Evolutionary conservation across 2,329 filamentous ascomycete species (phyloP).

Genomic region (Scortechinia acanthostroma): DNA sequence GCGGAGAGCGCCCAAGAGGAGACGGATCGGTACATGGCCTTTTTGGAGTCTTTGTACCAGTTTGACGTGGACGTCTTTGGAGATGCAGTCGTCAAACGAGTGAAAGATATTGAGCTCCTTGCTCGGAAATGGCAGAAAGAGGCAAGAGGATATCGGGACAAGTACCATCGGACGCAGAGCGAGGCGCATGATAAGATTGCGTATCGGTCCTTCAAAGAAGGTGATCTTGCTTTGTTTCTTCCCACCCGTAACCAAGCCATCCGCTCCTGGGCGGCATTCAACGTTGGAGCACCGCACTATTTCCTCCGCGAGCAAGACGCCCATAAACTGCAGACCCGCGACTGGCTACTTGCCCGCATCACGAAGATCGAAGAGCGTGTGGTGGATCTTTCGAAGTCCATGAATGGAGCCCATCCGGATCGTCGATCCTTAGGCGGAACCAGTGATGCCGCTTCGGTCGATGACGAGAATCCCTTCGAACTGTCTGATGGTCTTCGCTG

Average conservation of each 20-base stretch:
- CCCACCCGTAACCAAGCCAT: conserved; percentile 68
- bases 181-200: conserved; percentile 71
- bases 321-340: conserved; percentile 57
- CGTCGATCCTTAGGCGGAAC: conserved; percentile 33
- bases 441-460: not conserved
- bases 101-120: conserved; percentile 67
- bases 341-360: conserved; percentile 69
- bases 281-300: conserved; percentile 69
- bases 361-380: conserved; percentile 65
- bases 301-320: conserved; percentile 67
- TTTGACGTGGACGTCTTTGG: conserved; percentile 61
- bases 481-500: conserved; percentile 67
- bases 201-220: conserved; percentile 70
- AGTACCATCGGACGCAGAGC: conserved; percentile 54
- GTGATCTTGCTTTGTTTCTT: conserved; percentile 67
- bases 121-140: conserved; percentile 70
- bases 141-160: conserved; percentile 63
- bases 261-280: conserved; percentile 73
- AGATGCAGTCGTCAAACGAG: conserved; percentile 60
- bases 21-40: conserved; percentile 46
- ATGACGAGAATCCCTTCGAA: conserved; percentile 66
- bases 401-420: conserved; percentile 16
- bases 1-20: conserved; percentile 46
- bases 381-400: conserved; percentile 60
- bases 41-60: conserved; percentile 45